Conservation (phyloP, 352 stramenopile genomes). For the Hyphochytrium catenoides region DNA sequence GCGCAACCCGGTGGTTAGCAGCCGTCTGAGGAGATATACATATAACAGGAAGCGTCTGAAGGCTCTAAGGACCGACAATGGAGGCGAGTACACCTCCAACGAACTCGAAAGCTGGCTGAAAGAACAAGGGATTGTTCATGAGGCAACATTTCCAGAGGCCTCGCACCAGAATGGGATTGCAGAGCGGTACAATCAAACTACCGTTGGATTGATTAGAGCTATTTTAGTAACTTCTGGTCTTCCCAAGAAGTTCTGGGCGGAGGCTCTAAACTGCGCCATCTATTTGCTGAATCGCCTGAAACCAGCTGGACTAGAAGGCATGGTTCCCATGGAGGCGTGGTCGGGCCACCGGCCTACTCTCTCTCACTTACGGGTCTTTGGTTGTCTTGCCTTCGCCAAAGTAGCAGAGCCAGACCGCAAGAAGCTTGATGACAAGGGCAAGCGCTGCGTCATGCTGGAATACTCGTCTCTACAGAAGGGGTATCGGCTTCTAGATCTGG, state of each 20-base stretch:
- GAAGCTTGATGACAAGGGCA: slow-evolving; percentile 11
- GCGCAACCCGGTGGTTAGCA: too few relatives aligned
- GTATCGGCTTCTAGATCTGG: slow-evolving; percentile 6
- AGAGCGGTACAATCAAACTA: slow-evolving; percentile 12
- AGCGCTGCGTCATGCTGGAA: slow-evolving; percentile 10
- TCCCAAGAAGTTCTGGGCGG: slow-evolving; percentile 9
- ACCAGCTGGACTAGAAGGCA: neutral
- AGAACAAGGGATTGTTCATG: slow-evolving; percentile 10
- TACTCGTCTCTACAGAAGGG: slow-evolving; percentile 9
- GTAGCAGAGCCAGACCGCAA: slow-evolving; percentile 9
- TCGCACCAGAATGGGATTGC: slow-evolving; percentile 14
- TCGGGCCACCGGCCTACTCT: slow-evolving; percentile 7
- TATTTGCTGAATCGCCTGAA: slow-evolving; percentile 11
- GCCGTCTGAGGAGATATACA: too few relatives aligned
- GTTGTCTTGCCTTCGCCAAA: slow-evolving; percentile 12
- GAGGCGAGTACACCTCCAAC: slow-evolving; percentile 12
- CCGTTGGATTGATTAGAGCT: slow-evolving; percentile 10
- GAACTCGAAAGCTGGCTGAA: slow-evolving; percentile 4
- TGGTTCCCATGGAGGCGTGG: slow-evolving; percentile 10
- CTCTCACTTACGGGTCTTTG: slow-evolving; percentile 11
- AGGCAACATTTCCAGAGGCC: slow-evolving; percentile 10
- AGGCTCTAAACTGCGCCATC: slow-evolving; percentile 12
- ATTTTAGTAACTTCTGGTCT: slow-evolving; percentile 13
- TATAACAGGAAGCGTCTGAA: too few relatives aligned
- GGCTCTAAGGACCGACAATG: slow-evolving; percentile 13